Evolutionary conservation across 2,329 filamentous ascomycete species (phyloP).

Genomic region (Endothia cerciana): DNA sequence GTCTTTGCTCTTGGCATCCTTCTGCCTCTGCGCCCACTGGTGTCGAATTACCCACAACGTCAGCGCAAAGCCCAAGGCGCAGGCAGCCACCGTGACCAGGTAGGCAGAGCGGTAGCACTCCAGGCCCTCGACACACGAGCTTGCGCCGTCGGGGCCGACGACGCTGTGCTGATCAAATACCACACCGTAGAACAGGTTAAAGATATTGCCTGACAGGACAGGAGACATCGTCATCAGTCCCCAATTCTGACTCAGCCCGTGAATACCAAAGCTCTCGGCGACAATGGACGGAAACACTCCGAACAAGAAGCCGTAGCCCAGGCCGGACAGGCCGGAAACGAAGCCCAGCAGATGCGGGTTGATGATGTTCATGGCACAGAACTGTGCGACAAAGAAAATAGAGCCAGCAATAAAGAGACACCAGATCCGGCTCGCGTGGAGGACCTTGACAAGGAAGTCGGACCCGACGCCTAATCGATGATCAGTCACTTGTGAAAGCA

Average conservation of each 20-base stretch:
- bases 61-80: constrained; percentile 68
- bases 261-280: constrained; percentile 88
- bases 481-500: constrained; percentile 8
- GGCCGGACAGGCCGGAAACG: constrained; percentile 81
- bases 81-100: constrained; percentile 74
- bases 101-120: constrained; percentile 84
- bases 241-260: constrained; percentile 93
- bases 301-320: constrained; percentile 92
- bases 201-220: constrained; percentile 85
- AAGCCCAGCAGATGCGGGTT: constrained; percentile 78
- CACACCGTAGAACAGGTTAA: constrained; percentile 86
- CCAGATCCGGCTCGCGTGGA: constrained; percentile 86
- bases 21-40: constrained; percentile 49
- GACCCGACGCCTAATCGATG: constrained; percentile 74
- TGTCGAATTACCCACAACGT: constrained; percentile 72
- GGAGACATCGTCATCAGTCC: constrained; percentile 91
- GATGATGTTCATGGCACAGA: constrained; percentile 73
- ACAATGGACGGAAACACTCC: constrained; percentile 90
- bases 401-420: constrained; percentile 78
- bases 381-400: constrained; percentile 79
- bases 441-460: constrained; percentile 82
- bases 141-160: constrained; percentile 68
- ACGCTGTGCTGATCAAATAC: constrained; percentile 83
- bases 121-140: constrained; percentile 76
- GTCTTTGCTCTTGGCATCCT: constrained; percentile 42